Evolutionary conservation across 2,329 filamentous ascomycete genomes (phyloP), one percentile per base, ranked within the genome.

Genomic region (Simplicillium aogashimaense): DNA sequence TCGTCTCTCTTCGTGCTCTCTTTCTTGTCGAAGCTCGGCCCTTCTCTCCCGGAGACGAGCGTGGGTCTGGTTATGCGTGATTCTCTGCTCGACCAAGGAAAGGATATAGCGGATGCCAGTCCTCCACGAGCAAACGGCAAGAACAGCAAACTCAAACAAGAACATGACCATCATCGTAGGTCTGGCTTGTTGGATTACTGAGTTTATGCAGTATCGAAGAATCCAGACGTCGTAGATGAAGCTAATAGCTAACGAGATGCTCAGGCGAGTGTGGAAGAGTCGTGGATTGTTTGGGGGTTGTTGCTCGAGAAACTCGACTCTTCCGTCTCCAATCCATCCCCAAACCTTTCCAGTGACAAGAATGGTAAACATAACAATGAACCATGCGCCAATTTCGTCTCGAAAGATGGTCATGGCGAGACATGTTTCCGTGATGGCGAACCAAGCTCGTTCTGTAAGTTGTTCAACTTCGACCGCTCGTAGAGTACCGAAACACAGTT

Each of bases 91-190:
- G 8, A 81, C 68, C 34, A 95, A 62, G 3, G 83, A 85, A 38
- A 97, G 74, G 15, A 75, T 60, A 60, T 98, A 98, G 44, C 89
- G 80, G 40, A 79, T 69, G 2, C 77, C 73, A 0, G 88, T 95
- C 36, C 90, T 88, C 39, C 79, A 69, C 1, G 90, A 94, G 38
- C 81, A 81, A 9, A 94, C 82, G 3, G 79, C 73, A 44, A 97
- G 66, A 34, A 98, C 81, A 30, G 90, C 89, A 56, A 97, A 97
- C 60, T 98, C 92, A 52, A 98, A 98, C 6, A 94, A 79, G 55
- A 98, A 98, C 88, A 98, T 97, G 47, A 98, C 88, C 88, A 97
- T 98, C 85, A 98, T 97, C 43, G 94, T 92, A 1, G 90, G 88
- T n/a, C 84, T 75, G 2, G 90, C 86, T 56, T 94, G 81, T 43